These are phyloP conservation scores for Gossypium lobatum DNA, from an alignment of 441 rosid genomes.

Conservation along the genomic window DNA sequence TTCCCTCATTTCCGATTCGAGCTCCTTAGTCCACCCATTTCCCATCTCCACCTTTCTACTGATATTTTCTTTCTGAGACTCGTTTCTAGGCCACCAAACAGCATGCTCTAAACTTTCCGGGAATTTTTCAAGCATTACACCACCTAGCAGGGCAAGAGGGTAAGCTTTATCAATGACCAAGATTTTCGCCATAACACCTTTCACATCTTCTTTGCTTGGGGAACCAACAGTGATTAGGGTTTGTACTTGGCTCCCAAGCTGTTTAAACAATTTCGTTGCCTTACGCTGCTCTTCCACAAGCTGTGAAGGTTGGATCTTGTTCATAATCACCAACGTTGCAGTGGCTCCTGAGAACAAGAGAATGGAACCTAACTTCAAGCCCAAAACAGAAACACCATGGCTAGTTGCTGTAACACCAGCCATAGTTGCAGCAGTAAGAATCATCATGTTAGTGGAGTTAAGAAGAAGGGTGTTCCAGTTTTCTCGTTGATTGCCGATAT, in stretches of 20 bases:
- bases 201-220: slow-evolving; percentile 31
- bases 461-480: slow-evolving; percentile 52
- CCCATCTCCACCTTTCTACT: background rate
- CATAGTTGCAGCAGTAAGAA: slow-evolving; percentile 42
- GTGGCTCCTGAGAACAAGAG: slow-evolving; percentile 51
- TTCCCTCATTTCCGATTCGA: slow-evolving; percentile 48
- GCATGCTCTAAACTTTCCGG: slow-evolving; percentile 50
- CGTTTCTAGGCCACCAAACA: slow-evolving; percentile 52
- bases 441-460: slow-evolving; percentile 51
- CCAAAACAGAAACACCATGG: slow-evolving; percentile 24
- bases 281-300: slow-evolving; percentile 75
- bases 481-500: slow-evolving; percentile 46
- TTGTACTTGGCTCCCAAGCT: slow-evolving; percentile 34
- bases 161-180: slow-evolving; percentile 64
- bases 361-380: slow-evolving; percentile 41
- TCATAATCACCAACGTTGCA: slow-evolving; percentile 46
- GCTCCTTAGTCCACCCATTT: slow-evolving; percentile 47
- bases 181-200: slow-evolving; percentile 40
- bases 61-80: background rate
- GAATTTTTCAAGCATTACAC: slow-evolving; percentile 59
- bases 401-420: slow-evolving; percentile 28
- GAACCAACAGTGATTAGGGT: slow-evolving; percentile 20
- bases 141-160: slow-evolving; percentile 43
- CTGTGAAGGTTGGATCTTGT: slow-evolving; percentile 76
- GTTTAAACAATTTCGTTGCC: slow-evolving; percentile 45